phyloP scores from a whole-genome alignment of 768 basidiomycete species.

The Podaxis sp. region DNA sequence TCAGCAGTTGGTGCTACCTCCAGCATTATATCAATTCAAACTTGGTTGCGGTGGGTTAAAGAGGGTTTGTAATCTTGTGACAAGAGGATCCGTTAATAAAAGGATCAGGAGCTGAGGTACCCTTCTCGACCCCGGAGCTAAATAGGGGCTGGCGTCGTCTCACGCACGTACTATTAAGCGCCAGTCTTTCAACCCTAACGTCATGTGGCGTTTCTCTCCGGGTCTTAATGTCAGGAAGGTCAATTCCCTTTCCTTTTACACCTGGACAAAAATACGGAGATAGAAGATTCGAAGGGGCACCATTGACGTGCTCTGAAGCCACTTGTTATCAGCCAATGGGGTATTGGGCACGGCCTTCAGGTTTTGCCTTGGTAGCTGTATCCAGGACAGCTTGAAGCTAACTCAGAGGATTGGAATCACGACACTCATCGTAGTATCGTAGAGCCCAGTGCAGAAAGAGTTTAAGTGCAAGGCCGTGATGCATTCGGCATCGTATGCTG shows the following conservation, averaged over 20 bases:
- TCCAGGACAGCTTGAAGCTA: too few relatives aligned
- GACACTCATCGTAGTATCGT: too few relatives aligned
- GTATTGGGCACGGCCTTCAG: too few relatives aligned
- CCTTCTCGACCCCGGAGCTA: background rate
- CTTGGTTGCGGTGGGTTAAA: background rate
- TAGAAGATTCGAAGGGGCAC: background rate
- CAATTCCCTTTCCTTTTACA: background rate
- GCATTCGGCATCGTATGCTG: too few relatives aligned
- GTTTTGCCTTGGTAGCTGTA: too few relatives aligned
- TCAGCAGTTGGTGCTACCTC: slow-evolving; percentile 2
- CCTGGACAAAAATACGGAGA: background rate
- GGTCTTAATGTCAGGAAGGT: background rate
- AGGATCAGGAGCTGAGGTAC: background rate
- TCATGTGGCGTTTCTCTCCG: slow-evolving; percentile 6
- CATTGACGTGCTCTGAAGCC: too few relatives aligned
- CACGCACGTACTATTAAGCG: slow-evolving; percentile 2
- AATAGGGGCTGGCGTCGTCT: background rate
- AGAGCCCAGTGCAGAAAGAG: too few relatives aligned
- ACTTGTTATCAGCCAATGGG: too few relatives aligned
- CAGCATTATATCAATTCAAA: background rate
- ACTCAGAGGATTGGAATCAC: too few relatives aligned
- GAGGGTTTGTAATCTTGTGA: background rate
- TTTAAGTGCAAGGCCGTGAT: too few relatives aligned
- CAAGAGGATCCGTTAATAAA: background rate
- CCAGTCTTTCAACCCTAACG: background rate